Conservation (phyloP, 2,329 filamentous ascomycete species). For the Curvularia hawaiiensis region DNA sequence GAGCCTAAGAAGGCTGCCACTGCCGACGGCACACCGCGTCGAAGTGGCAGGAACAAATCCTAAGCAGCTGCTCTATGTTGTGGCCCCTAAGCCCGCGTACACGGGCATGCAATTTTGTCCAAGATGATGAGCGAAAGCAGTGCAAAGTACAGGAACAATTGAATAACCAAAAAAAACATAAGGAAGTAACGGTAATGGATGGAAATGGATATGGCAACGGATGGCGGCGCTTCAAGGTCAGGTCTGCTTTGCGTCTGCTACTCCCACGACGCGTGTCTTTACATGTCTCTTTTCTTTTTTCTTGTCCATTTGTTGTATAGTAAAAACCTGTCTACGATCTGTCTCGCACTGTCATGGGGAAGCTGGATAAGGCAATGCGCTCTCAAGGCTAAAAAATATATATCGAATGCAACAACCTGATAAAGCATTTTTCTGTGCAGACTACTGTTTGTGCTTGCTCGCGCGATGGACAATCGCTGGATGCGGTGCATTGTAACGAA, state of each 20-base stretch:
- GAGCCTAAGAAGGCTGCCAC: constrained; percentile 57
- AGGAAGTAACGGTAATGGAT: constrained; percentile 5
- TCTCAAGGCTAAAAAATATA: neutral
- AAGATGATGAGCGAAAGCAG: neutral
- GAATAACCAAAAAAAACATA: neutral
- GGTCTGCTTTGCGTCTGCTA: constrained; percentile 4
- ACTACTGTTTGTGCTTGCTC: neutral
- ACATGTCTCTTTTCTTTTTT: neutral
- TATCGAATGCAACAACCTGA: constrained; percentile 2
- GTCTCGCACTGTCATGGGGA: neutral
- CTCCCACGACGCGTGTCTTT: neutral
- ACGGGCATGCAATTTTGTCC: neutral
- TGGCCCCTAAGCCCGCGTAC: neutral
- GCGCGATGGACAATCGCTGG: too few relatives aligned
- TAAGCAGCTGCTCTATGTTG: constrained; percentile 13
- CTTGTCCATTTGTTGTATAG: constrained; percentile 3
- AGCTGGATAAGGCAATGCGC: neutral
- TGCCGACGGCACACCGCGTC: constrained; percentile 54
- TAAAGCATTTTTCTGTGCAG: neutral
- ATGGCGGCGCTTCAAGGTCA: constrained; percentile 8
- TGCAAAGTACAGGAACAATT: constrained; percentile 2
- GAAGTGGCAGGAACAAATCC: constrained; percentile 50
- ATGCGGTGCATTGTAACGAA: too few relatives aligned
- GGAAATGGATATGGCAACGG: constrained; percentile 4
- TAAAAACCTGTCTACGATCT: constrained; percentile 3